These are phyloP conservation scores for Aspergillus hiratsukae DNA, from an alignment of 2,329 filamentous ascomycete genomes.

Conservation along the genomic window DNA sequence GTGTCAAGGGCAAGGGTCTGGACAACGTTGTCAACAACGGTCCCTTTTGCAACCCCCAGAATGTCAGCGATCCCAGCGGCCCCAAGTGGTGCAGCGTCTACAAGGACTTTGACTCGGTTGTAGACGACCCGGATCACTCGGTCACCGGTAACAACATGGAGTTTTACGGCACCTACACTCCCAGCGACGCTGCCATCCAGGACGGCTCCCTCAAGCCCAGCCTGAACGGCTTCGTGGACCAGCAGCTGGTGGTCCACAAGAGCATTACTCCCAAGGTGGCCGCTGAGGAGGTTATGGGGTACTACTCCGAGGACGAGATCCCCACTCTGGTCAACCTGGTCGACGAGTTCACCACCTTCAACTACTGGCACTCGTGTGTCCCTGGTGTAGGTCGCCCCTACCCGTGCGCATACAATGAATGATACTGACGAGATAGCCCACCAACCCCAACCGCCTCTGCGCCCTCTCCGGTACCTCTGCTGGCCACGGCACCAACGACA, in stretches of 20 bases:
- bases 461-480: constrained; percentile 23
- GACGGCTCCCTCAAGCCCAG: constrained; percentile 22
- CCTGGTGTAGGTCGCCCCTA: constrained; percentile 30
- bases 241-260: constrained; percentile 33
- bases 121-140: constrained; percentile 39
- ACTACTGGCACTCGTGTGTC: constrained; percentile 40
- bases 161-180: constrained; percentile 37
- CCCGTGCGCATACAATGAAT: background rate
- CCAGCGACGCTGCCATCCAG: constrained; percentile 31
- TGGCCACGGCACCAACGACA: constrained; percentile 26
- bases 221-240: constrained; percentile 36
- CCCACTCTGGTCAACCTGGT: constrained; percentile 35
- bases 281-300: constrained; percentile 37
- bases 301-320: constrained; percentile 39
- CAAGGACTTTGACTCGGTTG: constrained; percentile 37
- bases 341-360: constrained; percentile 39
- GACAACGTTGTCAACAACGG: constrained; percentile 39
- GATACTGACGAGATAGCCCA: constrained; percentile 26
- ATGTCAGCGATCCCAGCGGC: constrained; percentile 22
- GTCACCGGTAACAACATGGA: constrained; percentile 40
- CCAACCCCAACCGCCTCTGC: constrained; percentile 37
- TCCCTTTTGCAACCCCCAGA: constrained; percentile 37
- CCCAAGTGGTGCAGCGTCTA: constrained; percentile 25
- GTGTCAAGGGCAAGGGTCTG: constrained; percentile 31
- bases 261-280: constrained; percentile 21